Base-by-base conservation (phyloP, 2,329 filamentous ascomycete species). In the Fusarium austroafricanum region DNA sequence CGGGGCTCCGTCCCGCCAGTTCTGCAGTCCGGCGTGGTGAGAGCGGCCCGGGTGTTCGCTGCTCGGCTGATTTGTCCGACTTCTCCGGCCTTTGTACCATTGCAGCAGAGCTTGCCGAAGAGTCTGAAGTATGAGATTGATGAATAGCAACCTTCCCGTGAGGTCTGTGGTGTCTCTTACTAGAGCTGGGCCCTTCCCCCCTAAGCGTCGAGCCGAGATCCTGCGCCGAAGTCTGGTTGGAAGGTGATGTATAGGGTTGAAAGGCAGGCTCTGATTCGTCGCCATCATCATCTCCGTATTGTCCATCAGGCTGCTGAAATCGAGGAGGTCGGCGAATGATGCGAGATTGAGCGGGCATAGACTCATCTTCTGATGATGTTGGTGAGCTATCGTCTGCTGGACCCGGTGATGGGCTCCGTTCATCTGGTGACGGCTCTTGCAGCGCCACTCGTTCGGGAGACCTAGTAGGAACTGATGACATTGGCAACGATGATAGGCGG, bases 1-100 rank as follows among this genome's bases (percentile, higher is more conserved):
- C 78, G 3, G 87, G 85, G 70, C 85, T 88, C 43, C 86, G 80
- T 26, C 83, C 84, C 4, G 85, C 82, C 47, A 90, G 73, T 72
- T 91, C 89, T 9, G 85, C 82, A 15, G 85, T 85, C 23, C 89
- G 84, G 21, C 85, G 84, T 2, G 89, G 89, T 40, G 83, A 88
- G n/a, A 87, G 75, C 5, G 86, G 85, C 1, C 83, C 84, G 2
- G 77, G 74, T 5, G 77, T 68, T 12, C 77, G 74, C 54, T 75
- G 71, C 37, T 81, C 78, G 29, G 78, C 75, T n/a, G 72, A 62
- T 29, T 75, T 67, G 51, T 70, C 55, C 15, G 72, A 61, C 28
- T 75, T 67, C 46, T 70, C 55, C 51, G 76, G 70, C 62, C 74
- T 57, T 43, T 68, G 77, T 52, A 80, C 68, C 20, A 82, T 76